Base-by-base conservation (phyloP, 257 asterid species). In the Nicotiana tabacum region DNA sequence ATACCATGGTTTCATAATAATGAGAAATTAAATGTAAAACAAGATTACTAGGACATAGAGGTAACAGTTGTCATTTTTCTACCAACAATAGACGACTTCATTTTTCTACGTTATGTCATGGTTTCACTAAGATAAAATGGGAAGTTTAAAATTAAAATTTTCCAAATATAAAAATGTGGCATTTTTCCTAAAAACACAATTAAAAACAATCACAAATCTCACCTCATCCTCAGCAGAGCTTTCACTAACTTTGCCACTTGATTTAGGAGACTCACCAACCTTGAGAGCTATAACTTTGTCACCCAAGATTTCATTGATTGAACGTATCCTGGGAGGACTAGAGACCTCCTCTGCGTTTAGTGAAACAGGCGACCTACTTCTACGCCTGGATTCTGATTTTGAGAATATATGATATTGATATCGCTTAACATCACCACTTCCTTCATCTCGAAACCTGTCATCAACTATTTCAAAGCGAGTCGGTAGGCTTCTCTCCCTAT, bases 371-470 rank as follows among this genome's bases (percentile, higher is more conserved):
- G 98, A 93, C 82, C 87, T 82, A 67, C 91, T 90, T 68, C 79
- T 82, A 10, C 82, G 70, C 84, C 89, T 88, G 55, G 89, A 24
- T 6, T 86, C 95, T 77, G 77, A 83, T 62, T 33, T 56, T 6
- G 90, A 68, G 79, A 72, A 39, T 86, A 93, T 85, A 4, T 46
- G 78, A 80, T 77, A 62, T 81, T 86, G 96, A 62, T 83, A 89
- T 58, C 33, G 86, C 83, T 84, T 92, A 81, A 86, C 91, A 76
- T 84, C 79, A 65, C 94, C 70, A 37, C 1, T 3, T 56, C 84
- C 96, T 70, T 92, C 94, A 5, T 96, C 98, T 33, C 97, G 91
- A 62, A 91, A 93, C 89, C 99, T 90, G 83, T 96, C 98, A 84
- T 96, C 98, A 70, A 96, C 97, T 76, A 96, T 87, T 93, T 94